Evolutionary conservation across 805 yeast genomes (phyloP), one percentile per base, ranked within the genome.

Genomic region (Saccharomycopsis microspora): DNA sequence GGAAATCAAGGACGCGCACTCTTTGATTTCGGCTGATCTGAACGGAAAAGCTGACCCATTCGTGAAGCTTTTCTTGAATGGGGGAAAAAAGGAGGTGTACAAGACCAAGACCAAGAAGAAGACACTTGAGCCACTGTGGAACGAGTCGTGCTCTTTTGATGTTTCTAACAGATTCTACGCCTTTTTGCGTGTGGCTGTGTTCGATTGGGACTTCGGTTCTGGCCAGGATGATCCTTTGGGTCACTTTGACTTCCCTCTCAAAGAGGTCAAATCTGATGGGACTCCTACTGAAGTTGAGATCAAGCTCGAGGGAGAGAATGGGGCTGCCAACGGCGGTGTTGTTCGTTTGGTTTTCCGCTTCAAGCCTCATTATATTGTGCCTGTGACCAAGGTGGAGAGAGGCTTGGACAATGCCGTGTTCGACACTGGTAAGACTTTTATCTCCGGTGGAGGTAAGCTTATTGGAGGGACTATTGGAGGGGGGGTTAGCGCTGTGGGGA

Each of bases 21-120:
- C 76, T 45, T 71, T 93, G 50, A 77, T 82, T 38, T 74, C 96
- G 9, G 94, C 89, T n/a, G 99, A 93, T 65, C 70, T 85, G 32
- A 82, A 82, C 56, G 97, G 97, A 44, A 83, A 84, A 61, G 86
- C 96, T 3, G 99, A 93, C 65, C 99, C 99, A 47, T 90, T 80
- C 62, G 72, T 79, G 51, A 75, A 79, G 57, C 72, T 87, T 53
- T 79, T 71, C 58, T 60, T 86, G 57, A 80, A 89, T 64, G 81
- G 81, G 39, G 70, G 68, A 10, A 72, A 72, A 46, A 76, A 76
- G 32, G 61, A 66, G 34, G 69, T 84, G 51, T 79, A 68, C 70
- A 87, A 86, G 68, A 76, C 96, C 36, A 82, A 85, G 65, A 81
- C 81, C 32, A 69, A 76, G 52, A 93, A 89, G 73, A 88, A 82